Base-by-base conservation (phyloP, 78 protist species). In the Monocercomonoides exilis region DNA sequence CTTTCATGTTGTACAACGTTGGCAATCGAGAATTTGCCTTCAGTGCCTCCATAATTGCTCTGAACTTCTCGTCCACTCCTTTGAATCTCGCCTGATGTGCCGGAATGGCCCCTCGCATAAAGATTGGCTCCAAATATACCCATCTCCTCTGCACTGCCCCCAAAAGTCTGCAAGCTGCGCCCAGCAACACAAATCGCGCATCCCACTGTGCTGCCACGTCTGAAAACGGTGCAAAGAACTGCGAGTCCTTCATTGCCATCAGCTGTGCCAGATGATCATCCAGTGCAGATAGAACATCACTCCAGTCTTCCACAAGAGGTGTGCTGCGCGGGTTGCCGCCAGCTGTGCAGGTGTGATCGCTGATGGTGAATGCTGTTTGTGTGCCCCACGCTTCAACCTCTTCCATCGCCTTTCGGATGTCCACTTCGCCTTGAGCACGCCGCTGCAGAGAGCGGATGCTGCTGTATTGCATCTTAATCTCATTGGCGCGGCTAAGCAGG, bases 61-160 rank as follows among this genome's bases (percentile, higher is more conserved):
- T 85, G 80, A 91, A 94, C 80, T 88, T 85, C 36, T 43, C 54
- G 91, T 94, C 97, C n/a, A 93, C 87, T 21, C 90, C 82, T 38
- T 36, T 6, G 93, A 94, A 94, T 34, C 96, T 88, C 54, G 41
- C 80, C 77, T 87, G 90, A 79, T 96, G 95, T 41, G 91, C 79
- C 11, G 98, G 98, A 80, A 96, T 87, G 46, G 95, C 93, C 2
- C 94, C 95, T 1, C 94, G 87, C 3, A 89, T 85, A 43, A 95
- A 96, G 80, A 96, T 94, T 41, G 95, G 95, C 92, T 96, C 97
- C 4, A 96, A 88, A 84, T 94, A 96, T 32, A 96, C 89, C 98
- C 98, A 96, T 82, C 94, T 92, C 42, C 95, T 84, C 91, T 96
- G 98, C 63, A 94, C 86, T 6, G 0, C 45, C 42, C 89, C 89